These are phyloP conservation scores for Lepidium aucheri DNA, from an alignment of 345 rosid species.

Conservation along the genomic window DNA sequence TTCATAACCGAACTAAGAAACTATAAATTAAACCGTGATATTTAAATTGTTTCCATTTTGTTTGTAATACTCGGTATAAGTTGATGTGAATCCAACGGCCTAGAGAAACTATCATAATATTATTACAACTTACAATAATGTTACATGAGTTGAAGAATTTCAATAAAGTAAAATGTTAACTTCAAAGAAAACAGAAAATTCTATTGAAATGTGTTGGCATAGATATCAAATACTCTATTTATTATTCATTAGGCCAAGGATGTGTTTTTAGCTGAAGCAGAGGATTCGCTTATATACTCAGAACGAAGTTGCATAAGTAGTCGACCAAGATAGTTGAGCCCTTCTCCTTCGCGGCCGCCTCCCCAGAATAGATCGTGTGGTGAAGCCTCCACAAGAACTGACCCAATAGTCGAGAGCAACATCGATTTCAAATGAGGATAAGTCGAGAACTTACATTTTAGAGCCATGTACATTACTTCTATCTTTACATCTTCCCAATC, in stretches of 20 bases:
- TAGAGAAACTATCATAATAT: background rate
- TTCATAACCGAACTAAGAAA: background rate
- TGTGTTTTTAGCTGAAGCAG: conserved; percentile 35
- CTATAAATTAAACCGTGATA: background rate
- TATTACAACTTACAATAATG: conserved; percentile 10
- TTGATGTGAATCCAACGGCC: background rate
- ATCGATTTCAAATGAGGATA: conserved; percentile 78
- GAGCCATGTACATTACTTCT: conserved; percentile 68
- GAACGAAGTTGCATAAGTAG: conserved; percentile 83
- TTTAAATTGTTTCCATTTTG: too few species aligned
- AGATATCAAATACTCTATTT: background rate
- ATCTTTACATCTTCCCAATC: conserved; percentile 80
- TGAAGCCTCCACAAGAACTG: conserved; percentile 82
- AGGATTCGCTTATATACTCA: conserved; percentile 60
- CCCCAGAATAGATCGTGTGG: conserved; percentile 97
- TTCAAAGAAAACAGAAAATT: too few species aligned
- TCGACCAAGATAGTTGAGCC: conserved; percentile 85
- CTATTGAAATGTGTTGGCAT: too few species aligned
- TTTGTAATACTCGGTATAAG: background rate
- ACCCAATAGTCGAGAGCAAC: conserved; percentile 72
- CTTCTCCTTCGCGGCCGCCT: conserved; percentile 95
- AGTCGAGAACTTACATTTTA: conserved; percentile 76
- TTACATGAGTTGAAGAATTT: background rate
- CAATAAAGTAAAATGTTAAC: conserved; percentile 1
- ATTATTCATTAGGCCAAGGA: background rate